Percentiles rank a stretch among this genome's conserved stretches.
These are phyloP conservation scores for Knufia fluminis DNA, from an alignment of 2,329 filamentous ascomycete genomes.

Conservation along the genomic window DNA sequence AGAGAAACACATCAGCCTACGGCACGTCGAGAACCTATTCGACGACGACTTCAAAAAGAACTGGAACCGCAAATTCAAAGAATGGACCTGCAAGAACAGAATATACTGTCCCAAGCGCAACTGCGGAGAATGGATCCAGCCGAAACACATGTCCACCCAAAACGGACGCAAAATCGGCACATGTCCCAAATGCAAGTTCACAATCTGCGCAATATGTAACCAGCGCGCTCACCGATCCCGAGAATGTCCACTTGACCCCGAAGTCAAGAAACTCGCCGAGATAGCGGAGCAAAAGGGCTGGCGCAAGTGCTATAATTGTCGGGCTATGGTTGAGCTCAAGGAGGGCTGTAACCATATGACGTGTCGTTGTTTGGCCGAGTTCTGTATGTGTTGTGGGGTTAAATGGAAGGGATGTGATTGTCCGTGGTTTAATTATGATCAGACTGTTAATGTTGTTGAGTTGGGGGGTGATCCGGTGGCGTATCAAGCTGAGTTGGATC, in stretches of 20 bases:
- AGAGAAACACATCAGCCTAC: slow-evolving; percentile 60
- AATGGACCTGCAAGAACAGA: slow-evolving; percentile 64
- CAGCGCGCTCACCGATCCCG: slow-evolving; percentile 60
- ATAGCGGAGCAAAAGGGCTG: slow-evolving; percentile 63
- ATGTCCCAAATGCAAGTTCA: slow-evolving; percentile 62
- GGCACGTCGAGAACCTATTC: slow-evolving; percentile 68
- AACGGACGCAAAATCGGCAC: slow-evolving; percentile 55
- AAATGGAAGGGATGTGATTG: slow-evolving; percentile 81
- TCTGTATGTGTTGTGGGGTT: slow-evolving; percentile 74
- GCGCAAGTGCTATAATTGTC: slow-evolving; percentile 72
- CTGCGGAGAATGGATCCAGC: slow-evolving; percentile 74
- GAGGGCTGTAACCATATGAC: slow-evolving; percentile 85
- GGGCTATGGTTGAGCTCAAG: slow-evolving; percentile 64
- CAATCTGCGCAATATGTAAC: slow-evolving; percentile 66
- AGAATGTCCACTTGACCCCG: slow-evolving; percentile 55
- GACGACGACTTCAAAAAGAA: slow-evolving; percentile 62
- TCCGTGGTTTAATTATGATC: slow-evolving; percentile 63
- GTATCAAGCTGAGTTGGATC: slow-evolving; percentile 42
- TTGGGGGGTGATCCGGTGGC: slow-evolving; percentile 30
- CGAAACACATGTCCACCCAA: slow-evolving; percentile 54
- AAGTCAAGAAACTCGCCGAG: slow-evolving; percentile 40
- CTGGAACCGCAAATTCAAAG: slow-evolving; percentile 74
- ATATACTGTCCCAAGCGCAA: slow-evolving; percentile 65
- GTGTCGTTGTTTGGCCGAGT: slow-evolving; percentile 73
- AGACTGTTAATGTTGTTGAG: slow-evolving; percentile 38